Percentiles rank a stretch among this genome's conserved stretches.
phyloP scores from a whole-genome alignment of 1,139 yeast genomes.

The Kurtzmaniella quercitrusa region DNA sequence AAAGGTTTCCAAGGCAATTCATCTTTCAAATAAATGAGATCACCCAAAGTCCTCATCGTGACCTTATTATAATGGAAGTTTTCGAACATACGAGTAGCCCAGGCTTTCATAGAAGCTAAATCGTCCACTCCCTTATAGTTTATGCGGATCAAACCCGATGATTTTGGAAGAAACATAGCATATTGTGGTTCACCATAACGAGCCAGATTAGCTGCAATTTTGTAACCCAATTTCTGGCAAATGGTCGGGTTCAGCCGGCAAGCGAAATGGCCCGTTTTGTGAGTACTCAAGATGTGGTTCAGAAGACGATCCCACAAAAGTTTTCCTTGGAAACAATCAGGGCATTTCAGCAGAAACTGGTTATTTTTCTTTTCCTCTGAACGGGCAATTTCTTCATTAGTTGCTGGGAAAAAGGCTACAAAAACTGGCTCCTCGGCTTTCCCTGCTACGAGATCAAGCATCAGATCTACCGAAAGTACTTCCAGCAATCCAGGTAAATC shows the following conservation, averaged over 20 bases:
- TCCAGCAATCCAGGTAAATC: conserved; percentile 39
- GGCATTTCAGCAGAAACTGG: conserved; percentile 36
- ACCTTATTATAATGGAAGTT: conserved; percentile 39
- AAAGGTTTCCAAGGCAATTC: conserved; percentile 30
- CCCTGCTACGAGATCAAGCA: conserved; percentile 46
- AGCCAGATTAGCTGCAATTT: conserved; percentile 16
- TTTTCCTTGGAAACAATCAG: conserved; percentile 47
- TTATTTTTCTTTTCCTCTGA: conserved; percentile 31
- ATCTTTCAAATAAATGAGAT: conserved; percentile 36
- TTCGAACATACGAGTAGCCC: conserved; percentile 28
- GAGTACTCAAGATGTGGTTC: conserved; percentile 39
- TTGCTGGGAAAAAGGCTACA: conserved; percentile 63
- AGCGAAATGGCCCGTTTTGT: conserved; percentile 57
- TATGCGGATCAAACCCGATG: conserved; percentile 29
- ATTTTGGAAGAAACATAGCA: conserved; percentile 39
- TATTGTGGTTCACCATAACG: conserved; percentile 22
- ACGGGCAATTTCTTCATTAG: conserved; percentile 35
- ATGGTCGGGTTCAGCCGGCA: conserved; percentile 48
- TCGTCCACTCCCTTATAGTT: conserved; percentile 29
- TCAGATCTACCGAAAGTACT: conserved; percentile 25
- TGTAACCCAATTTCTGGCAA: conserved; percentile 49
- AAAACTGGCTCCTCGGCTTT: conserved; percentile 44
- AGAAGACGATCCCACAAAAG: conserved; percentile 57
- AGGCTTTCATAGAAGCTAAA: conserved; percentile 29
- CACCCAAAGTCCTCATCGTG: conserved; percentile 33